phyloP scores from a whole-genome alignment of 2,329 filamentous ascomycete genomes.

The Colletotrichum musicola region DNA sequence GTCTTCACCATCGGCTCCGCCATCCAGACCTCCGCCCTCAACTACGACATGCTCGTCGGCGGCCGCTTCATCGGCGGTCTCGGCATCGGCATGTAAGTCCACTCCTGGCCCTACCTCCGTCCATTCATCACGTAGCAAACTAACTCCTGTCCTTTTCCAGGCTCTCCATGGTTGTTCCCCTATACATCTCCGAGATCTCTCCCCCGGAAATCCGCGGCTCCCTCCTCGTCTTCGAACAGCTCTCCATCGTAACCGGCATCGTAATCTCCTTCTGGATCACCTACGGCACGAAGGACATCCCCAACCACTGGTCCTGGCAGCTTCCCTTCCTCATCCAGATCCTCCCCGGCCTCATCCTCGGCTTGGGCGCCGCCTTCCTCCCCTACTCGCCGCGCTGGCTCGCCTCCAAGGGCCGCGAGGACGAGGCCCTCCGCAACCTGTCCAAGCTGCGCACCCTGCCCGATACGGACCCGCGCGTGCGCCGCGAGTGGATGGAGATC shows the following conservation, averaged over 20 bases:
- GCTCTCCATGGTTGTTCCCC: slow-evolving; percentile 61
- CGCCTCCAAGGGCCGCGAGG: slow-evolving; percentile 51
- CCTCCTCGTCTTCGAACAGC: slow-evolving; percentile 48
- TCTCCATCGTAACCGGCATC: slow-evolving; percentile 49
- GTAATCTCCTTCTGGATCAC: slow-evolving; percentile 46
- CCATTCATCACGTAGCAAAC: not conserved
- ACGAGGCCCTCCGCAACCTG: slow-evolving; percentile 45
- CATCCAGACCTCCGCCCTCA: slow-evolving; percentile 48
- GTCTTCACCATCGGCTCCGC: slow-evolving; percentile 48
- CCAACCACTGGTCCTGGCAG: slow-evolving; percentile 43
- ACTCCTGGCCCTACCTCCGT: no score
- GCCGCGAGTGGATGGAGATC: slow-evolving; percentile 40
- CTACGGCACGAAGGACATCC: slow-evolving; percentile 42
- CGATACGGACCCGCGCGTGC: slow-evolving; percentile 39
- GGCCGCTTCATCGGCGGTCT: slow-evolving; percentile 63
- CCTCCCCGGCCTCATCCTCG: slow-evolving; percentile 42
- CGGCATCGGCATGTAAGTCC: slow-evolving; percentile 55
- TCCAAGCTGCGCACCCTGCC: slow-evolving; percentile 39
- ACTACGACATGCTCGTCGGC: slow-evolving; percentile 58
- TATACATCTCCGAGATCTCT: slow-evolving; percentile 59
- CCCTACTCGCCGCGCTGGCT: slow-evolving; percentile 44
- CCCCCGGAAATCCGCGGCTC: slow-evolving; percentile 52
- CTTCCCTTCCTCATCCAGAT: slow-evolving; percentile 49
- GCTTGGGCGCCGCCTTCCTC: slow-evolving; percentile 44
- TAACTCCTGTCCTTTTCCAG: not conserved